Conservation (phyloP, 2,329 filamentous ascomycete species). For the Fusarium penzigii region DNA sequence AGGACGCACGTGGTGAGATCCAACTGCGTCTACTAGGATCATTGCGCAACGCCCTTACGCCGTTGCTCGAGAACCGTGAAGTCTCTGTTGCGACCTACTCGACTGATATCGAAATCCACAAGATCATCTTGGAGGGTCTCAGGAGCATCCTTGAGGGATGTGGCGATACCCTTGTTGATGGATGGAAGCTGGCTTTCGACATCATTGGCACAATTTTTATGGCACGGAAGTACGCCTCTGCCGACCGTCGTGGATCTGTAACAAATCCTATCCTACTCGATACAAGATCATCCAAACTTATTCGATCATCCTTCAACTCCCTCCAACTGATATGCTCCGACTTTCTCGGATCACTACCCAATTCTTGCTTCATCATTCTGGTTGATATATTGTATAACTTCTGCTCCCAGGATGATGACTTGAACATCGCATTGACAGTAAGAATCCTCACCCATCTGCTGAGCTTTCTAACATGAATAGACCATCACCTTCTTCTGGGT, state of each 20-base stretch:
- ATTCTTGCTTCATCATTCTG: constrained; percentile 72
- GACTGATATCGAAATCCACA: constrained; percentile 78
- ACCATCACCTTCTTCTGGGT: constrained; percentile 97
- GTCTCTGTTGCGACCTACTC: constrained; percentile 59
- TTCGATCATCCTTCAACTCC: constrained; percentile 85
- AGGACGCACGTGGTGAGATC: constrained; percentile 57
- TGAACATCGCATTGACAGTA: constrained; percentile 93
- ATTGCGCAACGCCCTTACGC: constrained; percentile 58
- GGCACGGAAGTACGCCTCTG: constrained; percentile 36
- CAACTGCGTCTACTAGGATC: constrained; percentile 73
- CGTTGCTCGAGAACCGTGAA: constrained; percentile 55
- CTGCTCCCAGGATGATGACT: constrained; percentile 83
- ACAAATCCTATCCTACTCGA: constrained; percentile 40
- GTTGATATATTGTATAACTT: constrained; percentile 89
- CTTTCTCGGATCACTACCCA: constrained; percentile 75
- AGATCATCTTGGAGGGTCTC: constrained; percentile 74
- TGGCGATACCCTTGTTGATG: constrained; percentile 78
- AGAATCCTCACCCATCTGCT: constrained; percentile 26
- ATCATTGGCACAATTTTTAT: constrained; percentile 83
- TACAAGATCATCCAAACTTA: constrained; percentile 70
- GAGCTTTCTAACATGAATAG: constrained; percentile 38
- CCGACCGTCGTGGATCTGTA: constrained; percentile 33
- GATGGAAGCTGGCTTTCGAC: constrained; percentile 84
- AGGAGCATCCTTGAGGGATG: constrained; percentile 84
- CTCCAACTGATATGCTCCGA: constrained; percentile 93